Evolutionary conservation across 441 rosid species (phyloP), one percentile per base, ranked within the genome.

Genomic region (Sinapis alba): DNA sequence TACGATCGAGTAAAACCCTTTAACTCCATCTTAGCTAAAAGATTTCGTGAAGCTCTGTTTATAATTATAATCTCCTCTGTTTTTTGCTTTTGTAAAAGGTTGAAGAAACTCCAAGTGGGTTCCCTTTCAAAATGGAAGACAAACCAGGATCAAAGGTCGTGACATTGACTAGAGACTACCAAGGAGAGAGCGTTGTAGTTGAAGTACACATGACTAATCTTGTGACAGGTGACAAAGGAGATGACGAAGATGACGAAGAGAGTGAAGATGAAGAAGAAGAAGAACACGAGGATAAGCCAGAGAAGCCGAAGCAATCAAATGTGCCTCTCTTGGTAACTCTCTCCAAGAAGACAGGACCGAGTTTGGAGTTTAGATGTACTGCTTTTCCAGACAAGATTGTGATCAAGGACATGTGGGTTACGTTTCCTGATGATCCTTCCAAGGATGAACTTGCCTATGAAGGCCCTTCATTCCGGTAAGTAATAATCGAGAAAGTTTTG

Each of bases 131-230:
- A 73, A 83, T 95, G 69, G 91, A 88, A 65, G 98, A 95, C 65
- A 81, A 74, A 68, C 85, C 86, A 1, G 98, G 98, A 43, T 78
- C 72, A 1, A 91, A 87, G 78, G 85, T 79, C 2, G 58, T 89
- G 28, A 83, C 69, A 0, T 79, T 92, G 79, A 84, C 83, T 7
- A 89, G 96, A 73, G 85, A 94, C 12, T 90, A 84, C 45, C 67
- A 88, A 74, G 96, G 90, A 32, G 97, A 90, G 77, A 83, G 74
- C 62, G 82, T 92, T 38, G 85, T 78, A 65, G 90, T 92, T 69
- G 94, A 88, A 61, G 96, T 94, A 66, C 86, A 86, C 74, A 90
- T 89, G 98, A 92, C 94, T 23, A 90, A 89, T 84, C 94, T 92
- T 65, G 95, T 92, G 24, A 89, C 88, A 0, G 97, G 96, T 26